phyloP scores from a whole-genome alignment of 1,284 basidiomycete genomes.

The Sanguinoderma infundibulare region DNA sequence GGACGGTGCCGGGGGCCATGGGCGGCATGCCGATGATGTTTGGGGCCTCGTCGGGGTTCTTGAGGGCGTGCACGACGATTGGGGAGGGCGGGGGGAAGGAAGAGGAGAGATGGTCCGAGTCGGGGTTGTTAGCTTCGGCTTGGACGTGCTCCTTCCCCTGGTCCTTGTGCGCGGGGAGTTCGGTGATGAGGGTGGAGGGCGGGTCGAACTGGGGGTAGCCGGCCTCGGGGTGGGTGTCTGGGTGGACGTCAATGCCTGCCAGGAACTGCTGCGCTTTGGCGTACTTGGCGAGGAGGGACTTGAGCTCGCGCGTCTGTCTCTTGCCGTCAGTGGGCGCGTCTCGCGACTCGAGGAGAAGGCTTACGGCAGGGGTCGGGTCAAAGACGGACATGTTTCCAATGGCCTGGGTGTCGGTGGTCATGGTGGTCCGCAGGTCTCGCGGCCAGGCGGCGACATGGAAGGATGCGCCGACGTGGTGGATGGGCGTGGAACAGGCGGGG shows the following conservation, averaged over 20 bases:
- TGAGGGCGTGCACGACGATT: conserved; percentile 6
- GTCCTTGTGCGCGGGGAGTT: neutral
- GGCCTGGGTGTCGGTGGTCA: neutral
- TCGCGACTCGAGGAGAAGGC: neutral
- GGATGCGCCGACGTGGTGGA: neutral
- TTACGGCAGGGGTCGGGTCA: conserved; percentile 26
- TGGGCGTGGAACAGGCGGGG: conserved; percentile 1
- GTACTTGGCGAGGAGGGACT: conserved; percentile 43
- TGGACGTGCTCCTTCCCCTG: no score
- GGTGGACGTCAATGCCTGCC: conserved; percentile 39
- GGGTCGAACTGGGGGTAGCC: conserved; percentile 32
- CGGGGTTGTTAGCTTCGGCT: no score
- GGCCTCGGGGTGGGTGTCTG: conserved; percentile 33
- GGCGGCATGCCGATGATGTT: conserved; percentile 23
- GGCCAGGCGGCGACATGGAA: neutral
- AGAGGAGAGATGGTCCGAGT: neutral
- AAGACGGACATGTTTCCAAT: conserved; percentile 17
- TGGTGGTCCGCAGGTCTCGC: neutral
- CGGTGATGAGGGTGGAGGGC: conserved; percentile 14
- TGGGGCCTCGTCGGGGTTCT: conserved; percentile 3
- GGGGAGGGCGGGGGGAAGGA: neutral
- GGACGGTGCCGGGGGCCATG: conserved; percentile 11
- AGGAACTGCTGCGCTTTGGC: conserved; percentile 39
- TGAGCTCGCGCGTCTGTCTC: conserved; percentile 35
- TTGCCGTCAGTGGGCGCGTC: neutral